Evolutionary conservation across 306 rosid genomes (phyloP).

Genomic region (Inga laurina): DNA sequence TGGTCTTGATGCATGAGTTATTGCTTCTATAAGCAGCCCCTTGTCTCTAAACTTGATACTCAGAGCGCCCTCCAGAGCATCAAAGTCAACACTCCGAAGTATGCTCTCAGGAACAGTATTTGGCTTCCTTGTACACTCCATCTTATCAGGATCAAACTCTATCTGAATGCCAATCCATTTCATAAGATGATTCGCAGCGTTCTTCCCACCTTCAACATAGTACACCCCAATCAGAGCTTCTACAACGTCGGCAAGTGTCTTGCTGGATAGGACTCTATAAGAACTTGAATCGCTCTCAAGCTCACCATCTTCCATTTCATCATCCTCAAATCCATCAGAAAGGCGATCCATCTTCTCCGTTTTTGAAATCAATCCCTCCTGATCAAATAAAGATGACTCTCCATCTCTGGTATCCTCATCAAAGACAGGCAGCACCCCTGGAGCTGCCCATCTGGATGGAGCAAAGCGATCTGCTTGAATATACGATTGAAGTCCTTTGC

Average conservation of each 20-base stretch:
- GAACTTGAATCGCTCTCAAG: slow-evolving; percentile 92
- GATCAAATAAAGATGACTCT: slow-evolving; percentile 81
- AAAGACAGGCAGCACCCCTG: slow-evolving; percentile 94
- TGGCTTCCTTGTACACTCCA: slow-evolving; percentile 56
- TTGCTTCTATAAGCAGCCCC: slow-evolving; percentile 89
- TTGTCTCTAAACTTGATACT: slow-evolving; percentile 65
- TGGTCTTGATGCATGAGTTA: slow-evolving; percentile 97
- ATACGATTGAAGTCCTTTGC: slow-evolving; percentile 88
- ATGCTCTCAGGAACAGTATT: slow-evolving; percentile 72
- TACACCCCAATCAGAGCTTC: slow-evolving; percentile 96
- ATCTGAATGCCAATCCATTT: slow-evolving; percentile 94
- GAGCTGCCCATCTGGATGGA: slow-evolving; percentile 98
- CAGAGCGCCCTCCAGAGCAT: slow-evolving; percentile 74
- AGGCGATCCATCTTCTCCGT: slow-evolving; percentile 38
- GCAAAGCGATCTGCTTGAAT: slow-evolving; percentile 99
- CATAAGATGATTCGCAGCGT: slow-evolving; percentile 93
- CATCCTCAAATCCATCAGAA: slow-evolving; percentile 54
- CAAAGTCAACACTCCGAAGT: slow-evolving; percentile 76
- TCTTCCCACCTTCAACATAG: slow-evolving; percentile 92
- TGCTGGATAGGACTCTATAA: slow-evolving; percentile 95
- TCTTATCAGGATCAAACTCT: slow-evolving; percentile 76
- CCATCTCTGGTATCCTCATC: slow-evolving; percentile 91
- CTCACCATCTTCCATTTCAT: slow-evolving; percentile 92
- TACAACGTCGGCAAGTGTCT: slow-evolving; percentile 98
- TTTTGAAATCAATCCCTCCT: slow-evolving; percentile 49